phyloP scores from a whole-genome alignment of 108 stramenopile species.

The Schizochytrium sp. region DNA sequence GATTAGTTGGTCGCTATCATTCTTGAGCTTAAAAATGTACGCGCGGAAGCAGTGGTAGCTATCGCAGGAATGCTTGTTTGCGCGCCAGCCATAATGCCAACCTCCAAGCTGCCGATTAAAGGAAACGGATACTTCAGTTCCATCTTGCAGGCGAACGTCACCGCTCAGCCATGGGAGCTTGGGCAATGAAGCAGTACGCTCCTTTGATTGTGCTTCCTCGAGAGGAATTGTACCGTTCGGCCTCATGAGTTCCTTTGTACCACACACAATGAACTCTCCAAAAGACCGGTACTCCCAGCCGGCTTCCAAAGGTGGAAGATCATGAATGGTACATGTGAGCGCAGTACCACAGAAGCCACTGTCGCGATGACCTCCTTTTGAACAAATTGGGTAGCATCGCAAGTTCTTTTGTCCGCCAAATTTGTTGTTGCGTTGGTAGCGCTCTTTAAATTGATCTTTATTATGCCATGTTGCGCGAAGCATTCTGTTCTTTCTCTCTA shows the following conservation, averaged over 20 bases:
- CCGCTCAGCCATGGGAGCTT: slow-evolving; percentile 39
- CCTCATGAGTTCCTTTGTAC: slow-evolving; percentile 30
- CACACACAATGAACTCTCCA: slow-evolving; percentile 7
- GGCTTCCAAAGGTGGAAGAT: neutral
- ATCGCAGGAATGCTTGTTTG: slow-evolving; percentile 55
- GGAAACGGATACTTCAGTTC: neutral
- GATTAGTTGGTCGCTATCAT: neutral
- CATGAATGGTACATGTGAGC: neutral
- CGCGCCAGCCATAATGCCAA: slow-evolving; percentile 32
- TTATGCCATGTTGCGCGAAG: neutral
- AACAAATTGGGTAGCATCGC: slow-evolving; percentile 41
- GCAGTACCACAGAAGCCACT: slow-evolving; percentile 37
- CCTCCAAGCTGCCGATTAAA: slow-evolving; percentile 30
- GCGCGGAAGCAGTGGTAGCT: slow-evolving; percentile 16
- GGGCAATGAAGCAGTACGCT: neutral
- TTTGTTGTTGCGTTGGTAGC: slow-evolving; percentile 59
- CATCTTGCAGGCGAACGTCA: neutral
- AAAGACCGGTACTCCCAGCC: neutral
- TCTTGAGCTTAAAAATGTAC: slow-evolving; percentile 28
- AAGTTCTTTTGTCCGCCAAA: slow-evolving; percentile 51
- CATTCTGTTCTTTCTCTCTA: neutral
- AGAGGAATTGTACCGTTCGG: neutral
- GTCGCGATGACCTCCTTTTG: neutral
- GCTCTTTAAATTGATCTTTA: neutral
- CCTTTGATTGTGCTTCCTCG: neutral